A percentile compares a stretch with the other conserved stretches of the same genome.
Conservation (phyloP, 495 filamentous ascomycete genomes). For the Xylaria scruposa region DNA sequence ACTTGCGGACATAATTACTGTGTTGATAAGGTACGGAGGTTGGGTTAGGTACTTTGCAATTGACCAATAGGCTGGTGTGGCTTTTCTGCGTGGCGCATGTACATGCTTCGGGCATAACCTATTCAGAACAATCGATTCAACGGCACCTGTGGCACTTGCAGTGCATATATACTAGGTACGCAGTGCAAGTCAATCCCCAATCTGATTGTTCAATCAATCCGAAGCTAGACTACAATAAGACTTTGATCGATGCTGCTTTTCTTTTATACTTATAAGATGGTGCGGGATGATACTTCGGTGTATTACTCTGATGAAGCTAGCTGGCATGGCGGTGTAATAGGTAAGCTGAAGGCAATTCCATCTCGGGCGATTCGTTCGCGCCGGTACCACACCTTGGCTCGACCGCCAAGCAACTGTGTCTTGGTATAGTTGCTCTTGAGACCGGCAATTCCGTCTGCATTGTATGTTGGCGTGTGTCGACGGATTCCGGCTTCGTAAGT, state of each 20-base stretch:
- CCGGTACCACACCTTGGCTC: neutral
- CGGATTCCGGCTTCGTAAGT: neutral
- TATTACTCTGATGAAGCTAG: neutral
- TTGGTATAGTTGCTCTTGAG: neutral
- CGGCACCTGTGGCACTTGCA: neutral
- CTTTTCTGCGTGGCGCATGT: neutral
- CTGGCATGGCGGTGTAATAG: constrained; percentile 5
- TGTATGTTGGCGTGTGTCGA: neutral
- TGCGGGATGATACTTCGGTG: neutral
- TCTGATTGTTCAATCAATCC: neutral
- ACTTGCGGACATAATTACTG: neutral
- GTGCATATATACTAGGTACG: neutral
- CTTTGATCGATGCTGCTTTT: neutral
- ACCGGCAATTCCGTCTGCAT: neutral
- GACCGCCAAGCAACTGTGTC: constrained; percentile 2
- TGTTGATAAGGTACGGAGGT: neutral
- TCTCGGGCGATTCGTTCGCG: neutral
- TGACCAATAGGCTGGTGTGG: constrained; percentile 2
- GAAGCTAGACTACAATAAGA: neutral
- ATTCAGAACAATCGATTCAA: neutral
- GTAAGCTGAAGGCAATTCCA: constrained; percentile 1
- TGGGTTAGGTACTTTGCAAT: neutral
- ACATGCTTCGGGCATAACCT: no score
- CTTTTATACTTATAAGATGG: neutral
- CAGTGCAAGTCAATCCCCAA: neutral